A percentile compares a stretch with the other conserved stretches of the same genome.
These are phyloP conservation scores for Cutaneotrichosporon arboriforme DNA, from an alignment of 1,284 basidiomycete genomes.

Conservation along the genomic window DNA sequence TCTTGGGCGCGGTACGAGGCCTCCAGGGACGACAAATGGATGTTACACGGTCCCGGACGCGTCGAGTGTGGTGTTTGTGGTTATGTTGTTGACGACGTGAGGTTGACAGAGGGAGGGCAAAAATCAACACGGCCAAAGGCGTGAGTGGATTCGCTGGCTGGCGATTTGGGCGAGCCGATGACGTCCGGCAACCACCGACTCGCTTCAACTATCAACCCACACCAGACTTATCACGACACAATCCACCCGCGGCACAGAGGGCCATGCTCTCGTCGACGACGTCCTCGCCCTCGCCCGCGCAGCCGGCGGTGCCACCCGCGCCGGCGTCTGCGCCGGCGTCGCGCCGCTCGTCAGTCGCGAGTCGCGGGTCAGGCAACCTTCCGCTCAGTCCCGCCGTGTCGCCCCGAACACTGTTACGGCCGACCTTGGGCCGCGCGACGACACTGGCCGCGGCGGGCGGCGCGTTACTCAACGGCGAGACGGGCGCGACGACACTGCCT, in stretches of 20 bases:
- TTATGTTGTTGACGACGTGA: neutral
- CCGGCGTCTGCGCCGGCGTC: slow-evolving; percentile 4
- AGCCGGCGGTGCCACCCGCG: slow-evolving; percentile 8
- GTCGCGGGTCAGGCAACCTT: neutral
- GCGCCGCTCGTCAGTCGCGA: slow-evolving; percentile 7
- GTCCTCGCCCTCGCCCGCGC: slow-evolving; percentile 8
- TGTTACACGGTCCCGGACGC: too few relatives aligned
- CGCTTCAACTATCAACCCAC: neutral
- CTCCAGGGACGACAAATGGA: too few relatives aligned
- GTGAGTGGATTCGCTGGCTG: neutral
- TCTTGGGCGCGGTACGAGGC: neutral
- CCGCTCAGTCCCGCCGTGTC: slow-evolving; percentile 15
- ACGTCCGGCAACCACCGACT: neutral
- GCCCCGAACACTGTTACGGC: slow-evolving; percentile 26
- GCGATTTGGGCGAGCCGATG: neutral
- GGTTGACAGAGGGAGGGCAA: neutral
- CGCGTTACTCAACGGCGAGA: neutral
- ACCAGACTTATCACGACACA: too few relatives aligned
- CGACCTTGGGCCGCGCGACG: slow-evolving; percentile 27
- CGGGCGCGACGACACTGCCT: neutral
- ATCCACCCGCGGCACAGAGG: neutral
- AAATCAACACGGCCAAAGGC: neutral
- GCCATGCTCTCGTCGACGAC: slow-evolving; percentile 1
- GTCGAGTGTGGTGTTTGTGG: neutral
- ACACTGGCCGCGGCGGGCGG: slow-evolving; percentile 13